Base-by-base conservation (phyloP, 169 alveolate species). In the Eimeria falciformis region DNA sequence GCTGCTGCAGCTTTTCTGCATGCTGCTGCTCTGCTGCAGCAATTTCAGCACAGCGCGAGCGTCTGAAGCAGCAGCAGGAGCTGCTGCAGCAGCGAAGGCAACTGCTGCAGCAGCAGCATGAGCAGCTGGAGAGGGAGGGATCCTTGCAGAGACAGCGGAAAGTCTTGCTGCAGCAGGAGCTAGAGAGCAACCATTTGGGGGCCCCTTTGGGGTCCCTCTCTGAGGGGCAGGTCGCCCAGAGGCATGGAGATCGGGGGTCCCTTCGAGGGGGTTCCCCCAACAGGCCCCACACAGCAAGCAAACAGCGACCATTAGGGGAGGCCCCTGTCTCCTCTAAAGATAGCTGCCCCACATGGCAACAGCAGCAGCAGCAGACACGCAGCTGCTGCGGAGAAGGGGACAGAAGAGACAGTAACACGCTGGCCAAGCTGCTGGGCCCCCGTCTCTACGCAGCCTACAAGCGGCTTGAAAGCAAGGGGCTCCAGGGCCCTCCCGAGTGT, bases 11-110 rank as follows among this genome's bases (percentile, higher is more conserved):
- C 29, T 2, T 77, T 21, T 37, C 23, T 3, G 47, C 68, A 11
- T 77, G 86, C 27, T 12, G 50, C 14, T 77, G 86, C 47, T 43
- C 17, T 77, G 86, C 89, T 23, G 89, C 73, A 23, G 89, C 89
- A 25, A 79, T 55, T 23, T 69, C 89, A 27, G 75, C 40, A 18
- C 46, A 55, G 56, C 89, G 45, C 2, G 55, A 55, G 37, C 65
- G 21, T 53, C 89, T 50, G 69, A 73, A 14, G 89, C 89, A 53
- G 55, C 75, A 79, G 73, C 69, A 79, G 73, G 53, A 79, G 75
- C 37, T 23, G 43, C 6, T 2, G 55, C 73, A 79, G 25, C 50
- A 79, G 55, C 18, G 23, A 23, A 21, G 46, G 73, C 47, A 1
- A 37, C 66, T 23, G 86, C 86, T 46, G 62, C 86, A 47, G 86